A percentile compares a stretch with the other conserved stretches of the same genome.
Evolutionary conservation across 352 stramenopile species (phyloP).

Genomic region (Peronospora destructor): DNA sequence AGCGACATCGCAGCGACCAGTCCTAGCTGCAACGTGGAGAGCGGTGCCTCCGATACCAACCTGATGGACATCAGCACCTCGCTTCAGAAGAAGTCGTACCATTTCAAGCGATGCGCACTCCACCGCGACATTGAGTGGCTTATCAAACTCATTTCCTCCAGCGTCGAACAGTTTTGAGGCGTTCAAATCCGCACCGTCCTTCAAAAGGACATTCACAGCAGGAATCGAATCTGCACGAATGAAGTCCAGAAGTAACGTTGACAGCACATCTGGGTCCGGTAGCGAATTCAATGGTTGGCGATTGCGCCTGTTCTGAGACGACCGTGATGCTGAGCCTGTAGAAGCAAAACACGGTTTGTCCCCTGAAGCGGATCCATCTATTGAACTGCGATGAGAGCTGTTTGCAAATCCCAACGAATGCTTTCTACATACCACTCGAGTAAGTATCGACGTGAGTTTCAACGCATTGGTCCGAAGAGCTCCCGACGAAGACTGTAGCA

Average conservation of each 20-base stretch:
- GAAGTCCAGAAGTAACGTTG: slow-evolving; percentile 63
- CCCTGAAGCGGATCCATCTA: slow-evolving; percentile 2
- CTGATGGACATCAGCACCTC: slow-evolving; percentile 62
- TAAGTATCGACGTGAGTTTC: slow-evolving; percentile 51
- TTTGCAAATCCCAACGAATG: slow-evolving; percentile 18
- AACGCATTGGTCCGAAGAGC: slow-evolving; percentile 35
- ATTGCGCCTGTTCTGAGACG: slow-evolving; percentile 13
- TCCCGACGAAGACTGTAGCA: slow-evolving; percentile 40
- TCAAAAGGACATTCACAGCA: slow-evolving; percentile 63
- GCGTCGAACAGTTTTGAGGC: slow-evolving; percentile 41
- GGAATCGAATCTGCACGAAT: slow-evolving; percentile 62
- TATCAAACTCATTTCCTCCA: slow-evolving; percentile 50
- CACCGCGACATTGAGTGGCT: slow-evolving; percentile 59
- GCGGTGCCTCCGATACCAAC: slow-evolving; percentile 45
- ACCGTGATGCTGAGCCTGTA: slow-evolving; percentile 1
- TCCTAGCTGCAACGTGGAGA: slow-evolving; percentile 54
- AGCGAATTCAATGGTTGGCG: slow-evolving; percentile 43
- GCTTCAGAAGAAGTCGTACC: slow-evolving; percentile 73
- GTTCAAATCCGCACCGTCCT: slow-evolving; percentile 72
- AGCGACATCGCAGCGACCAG: slow-evolving; percentile 64
- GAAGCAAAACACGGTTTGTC: background rate
- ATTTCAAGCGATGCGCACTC: slow-evolving; percentile 56
- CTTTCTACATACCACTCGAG: slow-evolving; percentile 45
- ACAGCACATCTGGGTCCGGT: slow-evolving; percentile 54
- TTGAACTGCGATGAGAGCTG: slow-evolving; percentile 5